Conservation (phyloP, 164 flowering plant genomes). For the Akebia trifoliata region DNA sequence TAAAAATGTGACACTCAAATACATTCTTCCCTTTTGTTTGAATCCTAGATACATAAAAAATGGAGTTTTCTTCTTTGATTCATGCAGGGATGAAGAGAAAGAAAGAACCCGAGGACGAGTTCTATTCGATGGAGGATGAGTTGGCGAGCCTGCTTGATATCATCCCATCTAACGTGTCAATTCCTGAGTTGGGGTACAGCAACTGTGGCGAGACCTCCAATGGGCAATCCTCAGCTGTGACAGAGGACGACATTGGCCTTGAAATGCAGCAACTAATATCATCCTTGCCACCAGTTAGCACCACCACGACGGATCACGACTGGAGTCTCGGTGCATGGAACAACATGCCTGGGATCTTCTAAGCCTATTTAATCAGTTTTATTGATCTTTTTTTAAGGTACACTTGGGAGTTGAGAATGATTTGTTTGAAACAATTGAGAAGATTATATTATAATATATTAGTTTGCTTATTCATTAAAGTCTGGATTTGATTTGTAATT, state of each 20-base stretch:
- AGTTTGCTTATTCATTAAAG: too few relatives aligned
- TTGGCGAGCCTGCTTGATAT: conserved; percentile 34
- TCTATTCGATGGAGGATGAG: conserved; percentile 36
- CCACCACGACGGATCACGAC: conserved; percentile 12
- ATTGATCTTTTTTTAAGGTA: neutral
- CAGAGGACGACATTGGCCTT: conserved; percentile 25
- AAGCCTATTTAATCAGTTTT: conserved; percentile 5
- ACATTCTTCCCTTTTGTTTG: too few relatives aligned
- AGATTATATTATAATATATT: too few relatives aligned
- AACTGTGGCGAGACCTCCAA: conserved; percentile 23
- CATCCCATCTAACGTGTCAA: conserved; percentile 30
- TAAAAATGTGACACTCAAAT: too few relatives aligned
- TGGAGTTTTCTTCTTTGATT: neutral
- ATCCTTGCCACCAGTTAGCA: conserved; percentile 5
- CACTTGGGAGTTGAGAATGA: conserved; percentile 1
- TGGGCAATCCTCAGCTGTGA: conserved; percentile 22
- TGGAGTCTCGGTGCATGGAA: conserved; percentile 38
- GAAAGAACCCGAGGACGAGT: conserved; percentile 23
- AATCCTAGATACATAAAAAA: too few relatives aligned
- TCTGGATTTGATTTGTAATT: too few relatives aligned
- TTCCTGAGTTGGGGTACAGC: conserved; percentile 30
- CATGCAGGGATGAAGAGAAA: conserved; percentile 20
- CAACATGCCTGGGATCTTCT: conserved; percentile 47
- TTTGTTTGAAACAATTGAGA: too few relatives aligned
- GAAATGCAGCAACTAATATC: conserved; percentile 27